Evolutionary conservation across 345 rosid species (phyloP).

Genomic region (Boechera stricta): DNA sequence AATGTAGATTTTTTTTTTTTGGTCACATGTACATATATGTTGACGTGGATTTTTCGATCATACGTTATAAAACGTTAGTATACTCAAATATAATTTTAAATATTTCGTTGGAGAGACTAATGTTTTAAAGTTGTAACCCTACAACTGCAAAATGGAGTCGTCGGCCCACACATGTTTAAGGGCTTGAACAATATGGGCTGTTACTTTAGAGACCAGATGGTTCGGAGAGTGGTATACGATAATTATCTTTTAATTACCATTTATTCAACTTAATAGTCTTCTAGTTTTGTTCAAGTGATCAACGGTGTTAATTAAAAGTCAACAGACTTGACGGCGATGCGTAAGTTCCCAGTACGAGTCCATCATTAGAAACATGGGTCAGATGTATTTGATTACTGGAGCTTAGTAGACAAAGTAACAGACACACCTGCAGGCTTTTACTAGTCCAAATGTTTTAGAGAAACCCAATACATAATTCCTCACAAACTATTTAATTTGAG

Average conservation of each 20-base stretch:
- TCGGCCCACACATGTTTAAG: constrained; percentile 10
- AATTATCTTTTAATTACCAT: not conserved
- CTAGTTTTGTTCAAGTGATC: not conserved
- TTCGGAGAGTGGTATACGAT: not conserved
- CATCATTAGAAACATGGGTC: not conserved
- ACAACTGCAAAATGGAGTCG: not conserved
- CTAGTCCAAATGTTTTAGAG: constrained; percentile 39
- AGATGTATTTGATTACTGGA: constrained; percentile 28
- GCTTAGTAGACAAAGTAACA: constrained; percentile 39
- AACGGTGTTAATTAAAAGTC: constrained; percentile 3
- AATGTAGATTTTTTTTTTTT: not conserved
- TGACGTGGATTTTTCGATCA: not conserved
- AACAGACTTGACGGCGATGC: constrained; percentile 3
- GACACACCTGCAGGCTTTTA: constrained; percentile 45
- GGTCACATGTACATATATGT: not conserved
- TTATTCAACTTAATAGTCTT: not conserved
- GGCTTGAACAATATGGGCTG: constrained; percentile 20
- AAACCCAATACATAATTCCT: constrained; percentile 41
- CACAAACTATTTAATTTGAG: constrained; percentile 13
- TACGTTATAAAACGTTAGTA: not conserved
- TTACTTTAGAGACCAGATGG: not conserved
- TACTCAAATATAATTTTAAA: not conserved
- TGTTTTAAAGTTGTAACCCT: not conserved
- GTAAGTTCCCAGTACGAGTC: constrained; percentile 13
- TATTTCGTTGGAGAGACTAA: too few species aligned